Evolutionary conservation across 805 yeast species (phyloP).

Genomic region (Ogataea zsoltii): DNA sequence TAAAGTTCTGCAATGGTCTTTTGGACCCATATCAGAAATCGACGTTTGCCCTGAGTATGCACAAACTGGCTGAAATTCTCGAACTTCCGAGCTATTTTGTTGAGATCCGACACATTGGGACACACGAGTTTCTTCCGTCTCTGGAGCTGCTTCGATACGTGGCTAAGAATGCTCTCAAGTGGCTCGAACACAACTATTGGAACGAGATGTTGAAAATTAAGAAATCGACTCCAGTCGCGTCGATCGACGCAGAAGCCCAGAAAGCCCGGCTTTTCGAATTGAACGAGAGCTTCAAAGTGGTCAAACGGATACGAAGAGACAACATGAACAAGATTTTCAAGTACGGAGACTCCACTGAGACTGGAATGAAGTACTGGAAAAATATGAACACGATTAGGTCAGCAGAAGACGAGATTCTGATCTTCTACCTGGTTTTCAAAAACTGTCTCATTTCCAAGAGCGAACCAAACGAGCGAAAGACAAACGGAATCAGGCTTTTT

Average conservation of each 20-base stretch:
- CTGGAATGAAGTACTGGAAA: conserved; percentile 45
- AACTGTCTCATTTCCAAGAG: conserved; percentile 36
- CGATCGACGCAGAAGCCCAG: conserved; percentile 21
- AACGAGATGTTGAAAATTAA: conserved; percentile 29
- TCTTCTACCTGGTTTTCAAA: conserved; percentile 31
- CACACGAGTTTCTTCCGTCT: conserved; percentile 84
- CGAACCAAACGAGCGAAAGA: conserved; percentile 26
- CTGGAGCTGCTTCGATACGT: conserved; percentile 65
- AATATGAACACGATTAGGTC: conserved; percentile 31
- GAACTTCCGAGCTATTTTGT: conserved; percentile 81
- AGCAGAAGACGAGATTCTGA: conserved; percentile 18
- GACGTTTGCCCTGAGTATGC: conserved; percentile 74
- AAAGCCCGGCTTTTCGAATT: conserved; percentile 16
- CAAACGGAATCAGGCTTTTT: conserved; percentile 29
- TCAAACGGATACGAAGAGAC: conserved; percentile 51
- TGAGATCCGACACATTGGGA: conserved; percentile 85
- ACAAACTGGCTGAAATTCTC: conserved; percentile 65
- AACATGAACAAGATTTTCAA: conserved; percentile 41
- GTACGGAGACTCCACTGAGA: conserved; percentile 44
- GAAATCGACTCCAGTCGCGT: conserved; percentile 22
- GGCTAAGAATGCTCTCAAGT: conserved; percentile 59
- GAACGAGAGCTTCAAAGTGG: conserved; percentile 43
- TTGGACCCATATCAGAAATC: conserved; percentile 86
- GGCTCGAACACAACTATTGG: conserved; percentile 85
- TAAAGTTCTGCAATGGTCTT: conserved; percentile 87